Evolutionary conservation across 805 yeast species (phyloP).

Genomic region (Nakazawaea ishiwadae): DNA sequence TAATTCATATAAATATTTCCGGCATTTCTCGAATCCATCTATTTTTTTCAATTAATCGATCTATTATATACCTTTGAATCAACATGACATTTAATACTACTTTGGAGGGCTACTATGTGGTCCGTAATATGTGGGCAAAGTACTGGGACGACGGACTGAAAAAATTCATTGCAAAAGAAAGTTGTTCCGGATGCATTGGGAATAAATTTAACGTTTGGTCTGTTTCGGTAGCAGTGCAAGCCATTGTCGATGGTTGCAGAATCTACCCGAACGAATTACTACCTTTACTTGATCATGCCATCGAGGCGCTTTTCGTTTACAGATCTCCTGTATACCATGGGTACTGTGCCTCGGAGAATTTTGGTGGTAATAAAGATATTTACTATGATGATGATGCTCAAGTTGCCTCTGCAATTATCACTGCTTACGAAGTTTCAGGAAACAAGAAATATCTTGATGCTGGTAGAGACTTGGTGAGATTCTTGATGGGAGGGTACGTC

Average conservation of each 20-base stretch:
- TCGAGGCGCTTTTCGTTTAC: conserved; percentile 45
- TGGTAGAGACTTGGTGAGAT: conserved; percentile 54
- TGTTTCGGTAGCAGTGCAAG: conserved; percentile 59
- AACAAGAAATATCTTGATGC: conserved; percentile 46
- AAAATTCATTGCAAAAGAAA: conserved; percentile 35
- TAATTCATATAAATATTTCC: too few species aligned
- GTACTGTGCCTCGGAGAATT: conserved; percentile 61
- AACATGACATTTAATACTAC: conserved; percentile 22
- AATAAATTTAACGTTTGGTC: conserved; percentile 65
- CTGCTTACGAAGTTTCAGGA: conserved; percentile 65
- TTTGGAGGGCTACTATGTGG: conserved; percentile 34
- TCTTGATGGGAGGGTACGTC: conserved; percentile 64
- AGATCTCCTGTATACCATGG: conserved; percentile 47
- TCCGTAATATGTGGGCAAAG: conserved; percentile 35
- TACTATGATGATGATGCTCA: conserved; percentile 78
- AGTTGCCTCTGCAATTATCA: conserved; percentile 57
- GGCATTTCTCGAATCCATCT: too few species aligned
- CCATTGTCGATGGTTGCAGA: conserved; percentile 61
- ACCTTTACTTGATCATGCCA: conserved; percentile 49
- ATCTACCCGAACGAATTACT: conserved; percentile 46
- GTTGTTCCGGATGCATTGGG: conserved; percentile 40
- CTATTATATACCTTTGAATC: too few species aligned
- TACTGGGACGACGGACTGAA: conserved; percentile 34
- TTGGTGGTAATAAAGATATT: conserved; percentile 55
- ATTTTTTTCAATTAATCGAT: too few species aligned